Evolutionary conservation across 257 asterid genomes (phyloP).

Genomic region (Nicotiana undulata): DNA sequence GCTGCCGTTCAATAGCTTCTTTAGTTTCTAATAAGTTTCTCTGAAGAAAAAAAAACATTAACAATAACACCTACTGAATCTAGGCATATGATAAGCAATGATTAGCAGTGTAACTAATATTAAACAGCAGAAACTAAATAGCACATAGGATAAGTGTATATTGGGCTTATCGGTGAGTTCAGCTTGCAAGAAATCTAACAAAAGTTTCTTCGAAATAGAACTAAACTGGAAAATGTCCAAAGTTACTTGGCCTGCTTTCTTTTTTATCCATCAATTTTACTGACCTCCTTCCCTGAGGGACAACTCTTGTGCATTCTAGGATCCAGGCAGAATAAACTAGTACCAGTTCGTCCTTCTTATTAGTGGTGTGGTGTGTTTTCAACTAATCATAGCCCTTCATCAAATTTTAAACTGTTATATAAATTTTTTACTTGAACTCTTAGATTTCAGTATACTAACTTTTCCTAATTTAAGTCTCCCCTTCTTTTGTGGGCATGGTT

Average conservation of each 20-base stretch:
- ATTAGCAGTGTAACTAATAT: not conserved
- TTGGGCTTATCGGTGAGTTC: not conserved
- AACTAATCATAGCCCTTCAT: not conserved
- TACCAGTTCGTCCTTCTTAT: not conserved
- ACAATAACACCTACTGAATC: not conserved
- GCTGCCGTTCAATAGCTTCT: constrained; percentile 91
- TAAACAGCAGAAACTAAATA: not conserved
- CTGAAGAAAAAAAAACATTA: constrained; percentile 25
- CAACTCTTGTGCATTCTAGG: not conserved
- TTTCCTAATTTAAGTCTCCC: not conserved
- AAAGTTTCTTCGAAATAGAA: not conserved
- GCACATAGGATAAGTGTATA: not conserved
- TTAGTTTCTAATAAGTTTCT: constrained; percentile 73
- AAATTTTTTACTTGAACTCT: not conserved
- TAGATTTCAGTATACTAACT: not conserved
- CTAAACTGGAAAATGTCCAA: not conserved
- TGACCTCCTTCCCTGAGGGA: not conserved
- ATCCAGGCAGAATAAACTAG: not conserved
- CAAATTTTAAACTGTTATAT: not conserved
- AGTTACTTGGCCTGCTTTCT: not conserved
- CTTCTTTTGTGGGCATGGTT: not conserved
- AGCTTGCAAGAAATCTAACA: not conserved
- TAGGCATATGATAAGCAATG: not conserved
- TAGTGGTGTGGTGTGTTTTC: not conserved
- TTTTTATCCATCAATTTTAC: not conserved